These are phyloP conservation scores for Prunus mume DNA, from an alignment of 306 rosid species.

Conservation along the genomic window DNA sequence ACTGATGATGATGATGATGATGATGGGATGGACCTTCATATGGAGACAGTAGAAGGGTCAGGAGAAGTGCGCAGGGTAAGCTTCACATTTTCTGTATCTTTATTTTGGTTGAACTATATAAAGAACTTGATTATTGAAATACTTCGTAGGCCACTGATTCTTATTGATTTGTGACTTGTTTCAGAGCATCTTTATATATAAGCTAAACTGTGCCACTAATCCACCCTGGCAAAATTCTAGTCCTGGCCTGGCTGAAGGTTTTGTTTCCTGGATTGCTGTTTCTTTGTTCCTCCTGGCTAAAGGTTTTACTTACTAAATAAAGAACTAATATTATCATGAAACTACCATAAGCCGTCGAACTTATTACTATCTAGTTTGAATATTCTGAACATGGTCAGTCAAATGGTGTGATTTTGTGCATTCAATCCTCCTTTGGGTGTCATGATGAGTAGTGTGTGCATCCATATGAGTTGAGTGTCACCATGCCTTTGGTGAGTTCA, in stretches of 20 bases:
- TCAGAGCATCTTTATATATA: background rate
- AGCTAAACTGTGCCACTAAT: background rate
- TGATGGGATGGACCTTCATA: conserved; percentile 29
- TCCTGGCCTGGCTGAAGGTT: too few relatives aligned
- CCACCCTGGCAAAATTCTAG: too few relatives aligned
- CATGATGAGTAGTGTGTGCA: background rate
- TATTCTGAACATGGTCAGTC: background rate
- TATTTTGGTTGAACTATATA: background rate
- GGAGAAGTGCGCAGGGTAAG: conserved; percentile 66
- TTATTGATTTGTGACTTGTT: background rate
- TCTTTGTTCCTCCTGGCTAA: background rate
- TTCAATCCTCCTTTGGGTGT: background rate
- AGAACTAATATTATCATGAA: too few relatives aligned
- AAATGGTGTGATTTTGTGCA: background rate
- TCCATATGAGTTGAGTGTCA: background rate
- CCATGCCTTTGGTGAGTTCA: background rate
- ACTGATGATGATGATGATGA: conserved; percentile 38
- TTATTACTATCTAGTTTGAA: too few relatives aligned
- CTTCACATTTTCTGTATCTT: conserved; percentile 5
- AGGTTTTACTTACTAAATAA: too few relatives aligned
- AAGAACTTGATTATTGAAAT: background rate
- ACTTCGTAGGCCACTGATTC: background rate
- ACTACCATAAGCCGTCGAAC: too few relatives aligned
- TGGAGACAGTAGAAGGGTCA: conserved; percentile 27
- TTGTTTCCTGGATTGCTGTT: background rate